These are phyloP conservation scores for Populus davidiana DNA, from an alignment of 345 rosid genomes.

Conservation along the genomic window DNA sequence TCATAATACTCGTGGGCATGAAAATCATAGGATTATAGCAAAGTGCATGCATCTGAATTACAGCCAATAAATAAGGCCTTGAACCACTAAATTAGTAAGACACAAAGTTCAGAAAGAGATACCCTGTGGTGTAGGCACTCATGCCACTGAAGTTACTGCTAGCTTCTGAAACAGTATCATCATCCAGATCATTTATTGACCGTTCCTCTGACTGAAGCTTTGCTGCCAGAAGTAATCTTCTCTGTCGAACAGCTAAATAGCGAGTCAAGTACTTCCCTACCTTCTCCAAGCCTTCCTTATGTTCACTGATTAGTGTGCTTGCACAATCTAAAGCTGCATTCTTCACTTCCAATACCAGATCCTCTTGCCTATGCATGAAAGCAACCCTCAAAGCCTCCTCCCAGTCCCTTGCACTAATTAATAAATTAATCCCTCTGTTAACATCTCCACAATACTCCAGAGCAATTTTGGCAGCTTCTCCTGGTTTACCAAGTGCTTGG, in stretches of 20 bases:
- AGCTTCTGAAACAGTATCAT: slow-evolving; percentile 88
- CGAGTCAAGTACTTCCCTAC: slow-evolving; percentile 90
- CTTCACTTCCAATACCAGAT: slow-evolving; percentile 57
- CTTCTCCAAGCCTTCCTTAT: slow-evolving; percentile 76
- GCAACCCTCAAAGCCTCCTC: slow-evolving; percentile 89
- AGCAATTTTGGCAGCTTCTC: slow-evolving; percentile 92
- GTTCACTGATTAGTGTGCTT: slow-evolving; percentile 53
- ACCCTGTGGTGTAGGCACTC: slow-evolving; percentile 95
- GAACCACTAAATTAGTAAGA: not conserved
- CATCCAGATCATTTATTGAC: slow-evolving; percentile 62
- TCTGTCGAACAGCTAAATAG: slow-evolving; percentile 91
- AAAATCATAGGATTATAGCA: not conserved
- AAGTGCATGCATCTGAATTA: not conserved
- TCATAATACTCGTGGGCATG: not conserved
- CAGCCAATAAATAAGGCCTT: not conserved
- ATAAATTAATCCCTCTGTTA: slow-evolving; percentile 57
- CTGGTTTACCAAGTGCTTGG: slow-evolving; percentile 89
- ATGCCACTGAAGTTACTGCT: slow-evolving; percentile 91
- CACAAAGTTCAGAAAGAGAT: slow-evolving; percentile 16
- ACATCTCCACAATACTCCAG: slow-evolving; percentile 79
- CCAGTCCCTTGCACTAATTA: slow-evolving; percentile 87
- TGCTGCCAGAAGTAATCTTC: slow-evolving; percentile 86
- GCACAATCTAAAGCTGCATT: slow-evolving; percentile 77
- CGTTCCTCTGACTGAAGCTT: slow-evolving; percentile 78
- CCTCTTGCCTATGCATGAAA: slow-evolving; percentile 62